A percentile compares a stretch with the other conserved stretches of the same genome.
Conservation (phyloP, 2,329 filamentous ascomycete genomes). For the Diplodia intermedia region DNA sequence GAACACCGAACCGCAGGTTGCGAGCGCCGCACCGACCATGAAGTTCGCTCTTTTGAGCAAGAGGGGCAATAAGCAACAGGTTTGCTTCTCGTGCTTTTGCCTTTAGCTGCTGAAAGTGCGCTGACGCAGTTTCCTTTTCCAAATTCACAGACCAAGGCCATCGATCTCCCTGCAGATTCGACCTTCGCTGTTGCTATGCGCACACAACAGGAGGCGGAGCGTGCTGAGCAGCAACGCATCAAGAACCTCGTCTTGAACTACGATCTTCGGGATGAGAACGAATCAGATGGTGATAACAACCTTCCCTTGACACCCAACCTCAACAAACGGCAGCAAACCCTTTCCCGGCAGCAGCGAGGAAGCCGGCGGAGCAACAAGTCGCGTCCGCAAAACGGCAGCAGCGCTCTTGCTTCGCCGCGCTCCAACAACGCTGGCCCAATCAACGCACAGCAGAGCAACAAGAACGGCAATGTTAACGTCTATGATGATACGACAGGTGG, state of each 20-base stretch:
- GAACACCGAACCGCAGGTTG: conserved; percentile 48
- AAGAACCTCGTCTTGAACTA: conserved; percentile 97
- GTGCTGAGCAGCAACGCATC: conserved; percentile 96
- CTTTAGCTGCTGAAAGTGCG: conserved; percentile 17
- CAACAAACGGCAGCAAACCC: conserved; percentile 42
- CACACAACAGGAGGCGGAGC: conserved; percentile 90
- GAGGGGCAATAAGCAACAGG: conserved; percentile 93
- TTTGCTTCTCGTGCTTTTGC: conserved; percentile 56
- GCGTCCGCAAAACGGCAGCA: conserved; percentile 6
- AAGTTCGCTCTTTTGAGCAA: conserved; percentile 96
- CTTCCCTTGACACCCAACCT: conserved; percentile 33
- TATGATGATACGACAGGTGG: conserved; percentile 39
- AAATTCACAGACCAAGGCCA: conserved; percentile 75
- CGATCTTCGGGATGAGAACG: conserved; percentile 82
- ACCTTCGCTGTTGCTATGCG: conserved; percentile 96
- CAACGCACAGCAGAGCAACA: conserved; percentile 48
- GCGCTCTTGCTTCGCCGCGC: background rate
- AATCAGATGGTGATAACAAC: conserved; percentile 71
- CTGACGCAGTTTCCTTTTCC: conserved; percentile 24
- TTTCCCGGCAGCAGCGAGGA: conserved; percentile 47
- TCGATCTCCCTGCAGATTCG: conserved; percentile 88
- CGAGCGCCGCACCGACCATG: conserved; percentile 69
- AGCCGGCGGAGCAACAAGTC: conserved; percentile 2
- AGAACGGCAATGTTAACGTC: conserved; percentile 44
- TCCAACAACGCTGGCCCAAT: background rate